Conservation (phyloP, 2,329 filamentous ascomycete species). For the Drechslerella coelobrocha region DNA sequence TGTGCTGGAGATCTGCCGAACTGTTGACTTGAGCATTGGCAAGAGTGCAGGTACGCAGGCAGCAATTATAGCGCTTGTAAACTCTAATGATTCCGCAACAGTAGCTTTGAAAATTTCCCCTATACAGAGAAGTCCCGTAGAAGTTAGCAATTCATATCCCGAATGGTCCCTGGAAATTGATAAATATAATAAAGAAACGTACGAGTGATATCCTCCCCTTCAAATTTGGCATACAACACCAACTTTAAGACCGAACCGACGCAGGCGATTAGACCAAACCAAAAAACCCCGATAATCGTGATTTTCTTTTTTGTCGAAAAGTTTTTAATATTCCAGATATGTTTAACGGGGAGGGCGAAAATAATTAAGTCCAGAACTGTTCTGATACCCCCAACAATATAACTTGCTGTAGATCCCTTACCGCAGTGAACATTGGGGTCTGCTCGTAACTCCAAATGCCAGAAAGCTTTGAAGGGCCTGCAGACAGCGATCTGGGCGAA, state of each 20-base stretch:
- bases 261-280: slow-evolving; percentile 36
- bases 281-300: slow-evolving; percentile 37
- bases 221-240: slow-evolving; percentile 22
- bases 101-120: slow-evolving; percentile 28
- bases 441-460: slow-evolving; percentile 25
- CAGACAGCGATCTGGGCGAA: slow-evolving; percentile 19
- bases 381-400: slow-evolving; percentile 27
- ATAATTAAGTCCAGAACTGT: slow-evolving; percentile 32
- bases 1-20: slow-evolving; percentile 37
- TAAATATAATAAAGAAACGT: slow-evolving; percentile 3
- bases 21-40: slow-evolving; percentile 39
- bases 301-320: slow-evolving; percentile 41
- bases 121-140: too few species aligned
- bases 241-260: slow-evolving; percentile 33
- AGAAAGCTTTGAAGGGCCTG: slow-evolving; percentile 35
- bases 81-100: slow-evolving; percentile 38
- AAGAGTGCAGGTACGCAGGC: slow-evolving; percentile 44
- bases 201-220: slow-evolving; percentile 33
- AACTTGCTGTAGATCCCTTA: slow-evolving; percentile 14
- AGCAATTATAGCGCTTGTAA: slow-evolving; percentile 39
- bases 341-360: slow-evolving; percentile 37
- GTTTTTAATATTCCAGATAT: slow-evolving; percentile 47
- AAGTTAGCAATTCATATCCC: background rate
- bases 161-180: background rate
- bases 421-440: slow-evolving; percentile 32